phyloP scores from a whole-genome alignment of 2,329 filamentous ascomycete genomes.

The Penicillium decumbens region DNA sequence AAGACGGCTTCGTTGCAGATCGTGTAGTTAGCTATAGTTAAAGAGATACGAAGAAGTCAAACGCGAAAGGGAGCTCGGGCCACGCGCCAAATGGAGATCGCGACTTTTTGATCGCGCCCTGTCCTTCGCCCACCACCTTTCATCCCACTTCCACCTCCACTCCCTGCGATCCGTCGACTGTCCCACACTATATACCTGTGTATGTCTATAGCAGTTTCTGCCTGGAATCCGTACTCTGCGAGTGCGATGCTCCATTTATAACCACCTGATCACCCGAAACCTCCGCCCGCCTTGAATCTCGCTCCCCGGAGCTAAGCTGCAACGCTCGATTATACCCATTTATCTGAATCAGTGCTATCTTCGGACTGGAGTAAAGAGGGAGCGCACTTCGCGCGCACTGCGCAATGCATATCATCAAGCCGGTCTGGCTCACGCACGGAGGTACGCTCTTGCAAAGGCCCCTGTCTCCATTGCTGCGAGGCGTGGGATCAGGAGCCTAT shows the following conservation, averaged over 20 bases:
- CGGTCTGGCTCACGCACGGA: slow-evolving; percentile 91
- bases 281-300: slow-evolving; percentile 1
- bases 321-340: background rate
- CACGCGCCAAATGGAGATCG: slow-evolving; percentile 34
- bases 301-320: background rate
- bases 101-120: slow-evolving; percentile 33
- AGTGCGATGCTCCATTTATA: slow-evolving; percentile 30
- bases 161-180: background rate
- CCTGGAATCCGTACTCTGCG: background rate
- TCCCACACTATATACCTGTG: background rate
- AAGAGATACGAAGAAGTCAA: slow-evolving; percentile 1
- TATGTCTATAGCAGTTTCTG: background rate
- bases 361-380: background rate
- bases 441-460: slow-evolving; percentile 47
- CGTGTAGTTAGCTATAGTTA: background rate
- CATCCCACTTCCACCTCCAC: background rate
- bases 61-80: slow-evolving; percentile 34
- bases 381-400: slow-evolving; percentile 6
- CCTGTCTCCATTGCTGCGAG: background rate
- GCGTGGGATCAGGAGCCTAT: background rate
- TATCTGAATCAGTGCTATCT: background rate
- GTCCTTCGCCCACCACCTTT: slow-evolving; percentile 9
- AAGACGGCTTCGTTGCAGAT: background rate
- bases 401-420: slow-evolving; percentile 82
- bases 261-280: slow-evolving; percentile 6